These are phyloP conservation scores for Neodidymelliopsis sp. DNA, from an alignment of 2,329 filamentous ascomycete genomes.

Conservation along the genomic window DNA sequence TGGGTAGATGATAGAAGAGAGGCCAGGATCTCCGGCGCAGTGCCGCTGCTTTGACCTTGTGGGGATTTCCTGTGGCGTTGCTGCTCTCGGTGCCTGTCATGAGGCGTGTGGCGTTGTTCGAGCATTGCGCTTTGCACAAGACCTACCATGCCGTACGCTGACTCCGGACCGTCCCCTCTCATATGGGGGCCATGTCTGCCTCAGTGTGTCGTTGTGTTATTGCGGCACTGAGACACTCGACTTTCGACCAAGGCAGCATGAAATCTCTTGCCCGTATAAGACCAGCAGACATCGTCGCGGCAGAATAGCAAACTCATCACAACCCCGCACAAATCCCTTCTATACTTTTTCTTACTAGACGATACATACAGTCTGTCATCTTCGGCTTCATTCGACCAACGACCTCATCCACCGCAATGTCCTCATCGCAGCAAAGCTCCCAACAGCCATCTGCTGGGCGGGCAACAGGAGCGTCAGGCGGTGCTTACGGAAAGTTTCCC, in stretches of 20 bases:
- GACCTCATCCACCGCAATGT: constrained; percentile 21
- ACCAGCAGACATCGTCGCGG: constrained; percentile 13
- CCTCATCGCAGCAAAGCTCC: constrained; percentile 21
- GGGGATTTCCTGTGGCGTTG: constrained; percentile 19
- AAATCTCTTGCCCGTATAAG: constrained; percentile 17
- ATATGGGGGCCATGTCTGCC: constrained; percentile 22
- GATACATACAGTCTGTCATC: constrained; percentile 7
- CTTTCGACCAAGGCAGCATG: constrained; percentile 16
- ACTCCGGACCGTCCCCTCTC: constrained; percentile 16
- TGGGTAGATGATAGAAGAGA: constrained; percentile 14
- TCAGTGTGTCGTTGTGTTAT: constrained; percentile 18
- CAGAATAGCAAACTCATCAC: constrained; percentile 14
- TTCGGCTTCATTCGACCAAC: constrained; percentile 3
- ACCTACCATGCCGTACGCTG: constrained; percentile 20
- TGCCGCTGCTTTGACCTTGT: constrained; percentile 18
- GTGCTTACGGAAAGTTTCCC: constrained; percentile 28
- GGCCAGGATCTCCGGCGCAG: constrained; percentile 10
- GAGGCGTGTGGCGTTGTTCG: constrained; percentile 20
- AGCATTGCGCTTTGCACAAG: constrained; percentile 14
- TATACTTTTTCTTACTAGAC: constrained; percentile 13
- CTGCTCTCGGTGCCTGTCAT: constrained; percentile 16
- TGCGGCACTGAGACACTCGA: constrained; percentile 22
- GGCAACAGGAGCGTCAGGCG: constrained; percentile 35
- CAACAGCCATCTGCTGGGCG: constrained; percentile 29
- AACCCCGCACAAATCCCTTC: constrained; percentile 17